A percentile compares a stretch with the other conserved stretches of the same genome.
Conservation (phyloP, 805 yeast genomes). For the Zygotorulaspora sp. region DNA sequence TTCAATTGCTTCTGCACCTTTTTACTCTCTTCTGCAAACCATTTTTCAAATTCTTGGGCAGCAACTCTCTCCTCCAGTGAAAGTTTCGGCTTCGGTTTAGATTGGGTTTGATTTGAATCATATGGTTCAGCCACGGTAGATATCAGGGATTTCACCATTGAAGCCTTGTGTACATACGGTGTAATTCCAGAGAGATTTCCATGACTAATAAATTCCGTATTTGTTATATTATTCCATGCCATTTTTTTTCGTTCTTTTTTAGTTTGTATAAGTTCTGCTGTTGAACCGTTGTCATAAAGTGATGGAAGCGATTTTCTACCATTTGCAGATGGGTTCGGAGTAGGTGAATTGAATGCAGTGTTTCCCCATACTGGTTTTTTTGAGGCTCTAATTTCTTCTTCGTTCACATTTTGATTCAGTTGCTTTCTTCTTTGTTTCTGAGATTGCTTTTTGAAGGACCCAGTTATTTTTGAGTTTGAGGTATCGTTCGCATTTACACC, state of each 20-base stretch:
- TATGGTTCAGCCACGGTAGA: background rate
- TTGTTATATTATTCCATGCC: slow-evolving; percentile 5
- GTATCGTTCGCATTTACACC: slow-evolving; percentile 1
- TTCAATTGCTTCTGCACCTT: slow-evolving; percentile 48
- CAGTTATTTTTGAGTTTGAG: slow-evolving; percentile 13
- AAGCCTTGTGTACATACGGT: slow-evolving; percentile 16
- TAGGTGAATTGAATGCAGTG: slow-evolving; percentile 5
- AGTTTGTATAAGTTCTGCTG: slow-evolving; percentile 7
- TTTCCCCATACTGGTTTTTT: slow-evolving; percentile 26
- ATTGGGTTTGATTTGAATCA: background rate
- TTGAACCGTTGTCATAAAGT: slow-evolving; percentile 14
- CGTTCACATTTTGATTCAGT: slow-evolving; percentile 5
- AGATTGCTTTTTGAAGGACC: slow-evolving; percentile 26
- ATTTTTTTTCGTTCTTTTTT: slow-evolving; percentile 10
- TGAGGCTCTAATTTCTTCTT: slow-evolving; percentile 1
- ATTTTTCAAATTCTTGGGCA: slow-evolving; percentile 77
- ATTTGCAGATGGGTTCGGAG: slow-evolving; percentile 1
- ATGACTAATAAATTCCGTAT: slow-evolving; percentile 23
- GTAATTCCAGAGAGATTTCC: slow-evolving; percentile 21
- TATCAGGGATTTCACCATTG: background rate
- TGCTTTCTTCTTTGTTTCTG: slow-evolving; percentile 29
- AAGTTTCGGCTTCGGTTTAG: slow-evolving; percentile 19
- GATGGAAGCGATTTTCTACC: slow-evolving; percentile 22
- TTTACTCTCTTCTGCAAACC: slow-evolving; percentile 84
- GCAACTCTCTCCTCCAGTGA: slow-evolving; percentile 68